phyloP scores from a whole-genome alignment of 1,139 yeast species.

The Geotrichum macrosporum region DNA sequence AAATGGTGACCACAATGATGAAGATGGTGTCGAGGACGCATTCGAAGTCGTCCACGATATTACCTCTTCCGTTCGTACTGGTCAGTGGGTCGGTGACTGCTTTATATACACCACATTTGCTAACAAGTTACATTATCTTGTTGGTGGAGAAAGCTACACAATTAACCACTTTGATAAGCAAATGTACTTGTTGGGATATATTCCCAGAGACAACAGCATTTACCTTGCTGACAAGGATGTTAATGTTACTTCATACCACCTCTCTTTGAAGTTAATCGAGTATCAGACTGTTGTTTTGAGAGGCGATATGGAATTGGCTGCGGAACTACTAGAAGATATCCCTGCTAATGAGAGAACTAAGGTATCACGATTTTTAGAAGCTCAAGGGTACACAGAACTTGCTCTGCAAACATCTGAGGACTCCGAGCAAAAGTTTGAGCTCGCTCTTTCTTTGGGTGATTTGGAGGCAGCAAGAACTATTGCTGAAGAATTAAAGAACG shows the following conservation, averaged over 20 bases:
- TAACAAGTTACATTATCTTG: constrained; percentile 86
- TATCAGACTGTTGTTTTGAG: constrained; percentile 93
- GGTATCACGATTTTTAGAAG: constrained; percentile 88
- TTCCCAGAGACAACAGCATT: constrained; percentile 83
- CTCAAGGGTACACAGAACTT: constrained; percentile 79
- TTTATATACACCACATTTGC: constrained; percentile 83
- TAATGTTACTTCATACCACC: constrained; percentile 73
- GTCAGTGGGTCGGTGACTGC: constrained; percentile 96
- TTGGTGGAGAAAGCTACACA: constrained; percentile 89
- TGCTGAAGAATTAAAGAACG: constrained; percentile 48
- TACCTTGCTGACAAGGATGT: constrained; percentile 89
- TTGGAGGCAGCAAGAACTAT: constrained; percentile 69
- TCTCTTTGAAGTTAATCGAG: constrained; percentile 82
- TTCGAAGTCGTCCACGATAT: constrained; percentile 83
- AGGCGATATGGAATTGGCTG: constrained; percentile 81
- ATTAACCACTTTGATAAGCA: constrained; percentile 90
- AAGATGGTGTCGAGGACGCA: constrained; percentile 82
- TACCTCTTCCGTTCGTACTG: constrained; percentile 76
- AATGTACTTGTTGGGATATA: constrained; percentile 81
- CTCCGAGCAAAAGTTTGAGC: constrained; percentile 78
- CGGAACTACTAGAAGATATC: constrained; percentile 58
- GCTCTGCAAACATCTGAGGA: constrained; percentile 82
- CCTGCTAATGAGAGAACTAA: constrained; percentile 68
- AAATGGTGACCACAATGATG: constrained; percentile 56
- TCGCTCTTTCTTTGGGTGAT: constrained; percentile 66